A percentile compares a stretch with the other conserved stretches of the same genome.
Conservation (phyloP, 192 early-diverging fungal genomes). For the Pilobolus umbonatus region DNA sequence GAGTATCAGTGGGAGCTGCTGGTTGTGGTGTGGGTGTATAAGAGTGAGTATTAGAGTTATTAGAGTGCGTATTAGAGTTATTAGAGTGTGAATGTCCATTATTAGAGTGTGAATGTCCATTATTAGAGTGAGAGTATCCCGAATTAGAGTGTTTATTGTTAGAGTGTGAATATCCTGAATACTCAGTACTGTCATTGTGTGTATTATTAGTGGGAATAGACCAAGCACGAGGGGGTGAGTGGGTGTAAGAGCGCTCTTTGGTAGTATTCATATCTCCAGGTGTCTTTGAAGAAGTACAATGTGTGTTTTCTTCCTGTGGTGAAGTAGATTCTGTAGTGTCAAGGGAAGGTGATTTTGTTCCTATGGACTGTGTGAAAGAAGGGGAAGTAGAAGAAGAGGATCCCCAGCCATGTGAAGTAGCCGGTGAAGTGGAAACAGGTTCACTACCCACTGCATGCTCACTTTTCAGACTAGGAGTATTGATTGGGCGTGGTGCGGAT, state of each 20-base stretch:
- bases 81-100: no score
- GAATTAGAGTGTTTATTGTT: no score
- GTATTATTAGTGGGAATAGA: constrained; percentile 16
- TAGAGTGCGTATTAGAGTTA: no score
- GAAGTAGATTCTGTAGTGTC: not conserved
- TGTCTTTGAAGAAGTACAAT: not conserved
- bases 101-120: no score
- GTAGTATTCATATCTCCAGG: not conserved
- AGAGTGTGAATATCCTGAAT: no score
- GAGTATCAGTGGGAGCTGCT: constrained; percentile 1
- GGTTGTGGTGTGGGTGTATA: not conserved
- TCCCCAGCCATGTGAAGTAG: constrained; percentile 25
- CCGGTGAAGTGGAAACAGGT: constrained; percentile 12
- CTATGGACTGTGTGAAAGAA: not conserved
- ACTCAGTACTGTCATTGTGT: no score
- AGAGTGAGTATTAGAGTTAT: no score
- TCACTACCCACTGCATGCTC: constrained; percentile 32
- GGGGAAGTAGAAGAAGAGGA: constrained; percentile 11
- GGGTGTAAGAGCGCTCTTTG: not conserved
- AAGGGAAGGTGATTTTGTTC: not conserved
- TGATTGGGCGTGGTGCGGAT: constrained; percentile 36
- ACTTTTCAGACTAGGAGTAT: constrained; percentile 33
- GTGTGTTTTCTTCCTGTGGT: not conserved
- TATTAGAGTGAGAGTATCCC: no score
- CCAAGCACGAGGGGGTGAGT: constrained; percentile 15